phyloP scores from a whole-genome alignment of 371 early-diverging fungal genomes.

The Mucor saturninus region DNA sequence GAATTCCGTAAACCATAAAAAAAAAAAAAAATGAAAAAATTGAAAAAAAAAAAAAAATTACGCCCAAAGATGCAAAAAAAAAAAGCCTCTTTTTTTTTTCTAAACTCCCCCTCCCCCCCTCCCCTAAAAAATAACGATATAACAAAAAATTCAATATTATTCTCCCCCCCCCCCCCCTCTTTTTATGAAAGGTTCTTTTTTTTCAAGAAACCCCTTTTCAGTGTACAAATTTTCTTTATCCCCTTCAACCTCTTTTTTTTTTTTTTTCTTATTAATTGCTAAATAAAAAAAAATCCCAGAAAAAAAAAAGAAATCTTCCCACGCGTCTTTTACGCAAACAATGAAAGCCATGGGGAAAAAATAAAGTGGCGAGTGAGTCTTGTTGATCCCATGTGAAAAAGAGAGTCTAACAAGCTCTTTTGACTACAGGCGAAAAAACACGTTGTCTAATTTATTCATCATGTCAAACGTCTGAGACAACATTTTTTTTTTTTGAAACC shows the following conservation, averaged over 20 bases:
- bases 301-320: not conserved
- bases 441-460: too few species aligned
- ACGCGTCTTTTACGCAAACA: not conserved
- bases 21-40: constrained; percentile 14
- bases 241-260: too few species aligned
- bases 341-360: too few species aligned
- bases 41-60: not conserved
- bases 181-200: not conserved
- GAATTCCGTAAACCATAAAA: constrained; percentile 81
- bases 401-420: too few species aligned
- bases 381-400: too few species aligned
- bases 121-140: too few species aligned
- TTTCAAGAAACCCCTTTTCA: not conserved
- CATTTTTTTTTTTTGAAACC: too few species aligned
- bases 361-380: not conserved
- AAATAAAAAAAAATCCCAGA: too few species aligned
- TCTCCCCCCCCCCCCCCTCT: constrained; percentile 3
- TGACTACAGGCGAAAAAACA: too few species aligned
- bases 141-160: not conserved
- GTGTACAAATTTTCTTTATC: too few species aligned
- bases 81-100: constrained; percentile 3
- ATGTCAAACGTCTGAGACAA: too few species aligned
- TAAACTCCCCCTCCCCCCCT: not conserved
- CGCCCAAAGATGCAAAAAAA: not conserved
- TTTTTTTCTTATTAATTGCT: too few species aligned